Evolutionary conservation across 2,329 filamentous ascomycete species (phyloP), one percentile per base, ranked within the genome.

Genomic region (Ophiostoma pallidulum): DNA sequence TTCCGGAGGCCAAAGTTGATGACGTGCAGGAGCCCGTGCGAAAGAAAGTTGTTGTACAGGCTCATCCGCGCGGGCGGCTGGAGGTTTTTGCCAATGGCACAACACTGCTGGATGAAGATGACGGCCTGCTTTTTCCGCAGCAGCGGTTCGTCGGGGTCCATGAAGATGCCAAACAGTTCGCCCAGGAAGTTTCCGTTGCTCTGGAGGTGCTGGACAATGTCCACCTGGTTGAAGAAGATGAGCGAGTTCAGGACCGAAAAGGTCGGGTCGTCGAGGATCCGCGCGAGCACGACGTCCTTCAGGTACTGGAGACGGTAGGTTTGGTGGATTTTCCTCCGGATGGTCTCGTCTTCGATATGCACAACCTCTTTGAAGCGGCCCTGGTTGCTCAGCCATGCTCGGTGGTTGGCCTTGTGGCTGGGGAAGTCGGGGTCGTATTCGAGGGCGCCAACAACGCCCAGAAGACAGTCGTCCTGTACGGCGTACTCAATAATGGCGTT

Each of bases 401-500:
- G 81, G 62, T 98, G 92, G 61, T 97, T 97, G 20, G 92, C 91
- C 64, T 96, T 97, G 72, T 97, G 92, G 51, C 84, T 89, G 7
- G 92, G 92, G 58, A 97, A 98, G 65, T 98, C 92, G 1, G 92
- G 91, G 59, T 98, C 92, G 68, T 97, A 98, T 71, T 98, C 92
- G 53, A 98, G 72, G 20, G 92, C 92, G 51, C 92, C 92, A 32
- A 98, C 90, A 22, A 97, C 91, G 16, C 91, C 92, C 55, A 94
- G 69, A 38, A 97, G 82, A 55, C 90, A 84, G 49, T 89, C 80
- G 66, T 97, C 91, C 13, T 86, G 87, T 22, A 98, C 90, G 13
- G 91, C 85, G 57, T 88, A 83, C 65, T 98, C 92, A 59, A 98
- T 95, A 54, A 98, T 94, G 50, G 82, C 77, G 26, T 85, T 94